Conservation (phyloP, 2,329 filamentous ascomycete species). For the Pseudogymnoascus verrucosus region DNA sequence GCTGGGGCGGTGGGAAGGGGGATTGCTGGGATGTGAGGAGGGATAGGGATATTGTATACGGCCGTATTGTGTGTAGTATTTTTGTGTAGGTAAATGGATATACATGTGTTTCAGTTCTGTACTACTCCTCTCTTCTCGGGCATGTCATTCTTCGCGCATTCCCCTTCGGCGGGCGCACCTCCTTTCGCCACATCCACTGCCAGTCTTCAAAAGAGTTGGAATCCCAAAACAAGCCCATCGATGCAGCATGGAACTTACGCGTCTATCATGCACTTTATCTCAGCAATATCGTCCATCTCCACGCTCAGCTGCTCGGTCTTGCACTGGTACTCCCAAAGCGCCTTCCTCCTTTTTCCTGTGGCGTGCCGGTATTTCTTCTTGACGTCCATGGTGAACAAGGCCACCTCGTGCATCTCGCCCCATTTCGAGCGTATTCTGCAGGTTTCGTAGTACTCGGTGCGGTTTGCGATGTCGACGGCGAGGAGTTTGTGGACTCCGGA, state of each 20-base stretch:
- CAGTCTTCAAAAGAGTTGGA: background rate
- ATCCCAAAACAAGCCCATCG: background rate
- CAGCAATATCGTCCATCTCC: background rate
- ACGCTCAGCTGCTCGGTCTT: background rate
- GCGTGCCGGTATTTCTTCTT: background rate
- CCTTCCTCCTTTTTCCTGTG: background rate
- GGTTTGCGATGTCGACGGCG: background rate
- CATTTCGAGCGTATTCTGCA: background rate
- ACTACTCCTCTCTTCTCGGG: background rate
- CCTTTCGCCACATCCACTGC: background rate
- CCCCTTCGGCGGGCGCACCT: background rate
- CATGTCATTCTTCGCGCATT: background rate
- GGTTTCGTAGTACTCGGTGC: background rate
- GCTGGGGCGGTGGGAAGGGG: slow-evolving; percentile 21
- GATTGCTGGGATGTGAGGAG: slow-evolving; percentile 1
- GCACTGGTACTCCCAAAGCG: background rate
- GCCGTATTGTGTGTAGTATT: background rate
- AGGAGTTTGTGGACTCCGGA: background rate
- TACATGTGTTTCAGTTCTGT: background rate
- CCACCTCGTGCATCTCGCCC: background rate
- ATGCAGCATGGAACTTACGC: background rate
- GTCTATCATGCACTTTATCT: background rate
- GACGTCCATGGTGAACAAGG: background rate
- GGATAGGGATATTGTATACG: background rate
- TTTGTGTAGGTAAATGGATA: background rate